Base-by-base conservation (phyloP, 352 stramenopile genomes). In the Thalassiosira hispida region DNA sequence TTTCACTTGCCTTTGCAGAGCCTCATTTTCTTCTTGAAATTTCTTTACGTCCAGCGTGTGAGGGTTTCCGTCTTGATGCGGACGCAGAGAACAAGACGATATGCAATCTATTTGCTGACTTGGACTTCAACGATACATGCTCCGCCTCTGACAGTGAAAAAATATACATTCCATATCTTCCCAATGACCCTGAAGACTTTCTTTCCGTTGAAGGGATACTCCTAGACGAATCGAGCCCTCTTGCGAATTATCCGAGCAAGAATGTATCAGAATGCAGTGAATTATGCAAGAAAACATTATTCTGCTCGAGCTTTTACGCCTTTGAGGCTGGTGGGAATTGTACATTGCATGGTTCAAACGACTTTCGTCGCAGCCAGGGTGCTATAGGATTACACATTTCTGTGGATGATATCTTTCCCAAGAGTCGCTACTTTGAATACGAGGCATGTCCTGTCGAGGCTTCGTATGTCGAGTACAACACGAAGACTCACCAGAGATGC, bases 381-480 rank as follows among this genome's bases (percentile, higher is more conserved):
- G n/a, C 14, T 9, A 68, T 22, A 14, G 59, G 59, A 7, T 16
- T 57, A 22, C 23, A 56, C 27, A 56, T 68, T n/a, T 68, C 40
- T 38, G 25, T 68, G 1, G 40, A 68, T 38, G 20, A 68, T 9
- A 53, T 68, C 40, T 68, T 68, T 38, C 59, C 59, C 16, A 68
- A 68, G 59, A 68, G 56, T 23, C n/a, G 38, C 42, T 68, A 68
- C 40, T 42, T 68, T 38, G n/a, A 42, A 38, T 56, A 42, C 27
- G 7, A 18, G 5, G 29, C 18, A n/a, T 68, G 59, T 35, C 31
- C 18, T 27, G 14, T 68, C 7, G 38, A 56, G 16, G 59, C 16
- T 23, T 18, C 42, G 1, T 68, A 56, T 68, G 38, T 12, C 7
- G 25, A 51, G 25, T 68, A 68, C 40, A 68, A 68, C 27, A 44